Percentiles rank a stretch among this genome's conserved stretches.
phyloP scores from a whole-genome alignment of 352 stramenopile species.

The Phytopythium kandeliae region DNA sequence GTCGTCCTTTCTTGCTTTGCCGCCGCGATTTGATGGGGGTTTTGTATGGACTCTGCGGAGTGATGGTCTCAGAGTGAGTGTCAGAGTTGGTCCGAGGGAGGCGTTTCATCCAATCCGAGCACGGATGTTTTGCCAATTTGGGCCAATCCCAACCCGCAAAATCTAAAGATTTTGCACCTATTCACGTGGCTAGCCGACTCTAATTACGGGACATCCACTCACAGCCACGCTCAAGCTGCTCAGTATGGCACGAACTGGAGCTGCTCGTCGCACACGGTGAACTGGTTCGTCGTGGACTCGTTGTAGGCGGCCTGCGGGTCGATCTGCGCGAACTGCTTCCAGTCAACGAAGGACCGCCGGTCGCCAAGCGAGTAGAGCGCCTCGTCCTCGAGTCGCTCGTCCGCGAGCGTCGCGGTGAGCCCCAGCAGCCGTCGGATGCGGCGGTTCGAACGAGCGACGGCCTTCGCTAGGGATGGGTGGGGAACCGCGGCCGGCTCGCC shows the following conservation, averaged over 20 bases:
- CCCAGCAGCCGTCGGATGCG: conserved; percentile 63
- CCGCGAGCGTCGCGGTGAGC: conserved; percentile 34
- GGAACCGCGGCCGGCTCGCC: conserved; percentile 16
- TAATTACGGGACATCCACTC: background rate
- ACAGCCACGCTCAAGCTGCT: conserved; percentile 1
- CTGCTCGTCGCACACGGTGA: conserved; percentile 46
- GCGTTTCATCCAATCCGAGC: conserved; percentile 19
- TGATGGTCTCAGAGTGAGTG: conserved; percentile 1
- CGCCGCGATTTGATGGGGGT: background rate
- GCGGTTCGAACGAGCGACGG: conserved; percentile 32
- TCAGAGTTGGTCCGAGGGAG: too few relatives aligned
- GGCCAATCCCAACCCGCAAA: too few relatives aligned
- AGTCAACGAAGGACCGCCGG: conserved; percentile 43
- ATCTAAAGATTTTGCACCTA: too few relatives aligned
- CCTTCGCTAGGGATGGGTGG: conserved; percentile 13
- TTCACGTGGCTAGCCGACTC: too few relatives aligned
- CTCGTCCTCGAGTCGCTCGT: conserved; percentile 25
- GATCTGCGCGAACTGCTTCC: conserved; percentile 61
- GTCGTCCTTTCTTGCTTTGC: conserved; percentile 9
- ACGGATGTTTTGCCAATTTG: too few relatives aligned
- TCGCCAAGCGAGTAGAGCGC: conserved; percentile 38
- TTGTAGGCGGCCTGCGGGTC: conserved; percentile 53
- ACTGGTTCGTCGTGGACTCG: conserved; percentile 86
- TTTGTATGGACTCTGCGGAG: background rate
- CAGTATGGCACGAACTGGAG: conserved; percentile 64